phyloP scores from a whole-genome alignment of 1,139 yeast species.

The Fermentozyma sake region DNA sequence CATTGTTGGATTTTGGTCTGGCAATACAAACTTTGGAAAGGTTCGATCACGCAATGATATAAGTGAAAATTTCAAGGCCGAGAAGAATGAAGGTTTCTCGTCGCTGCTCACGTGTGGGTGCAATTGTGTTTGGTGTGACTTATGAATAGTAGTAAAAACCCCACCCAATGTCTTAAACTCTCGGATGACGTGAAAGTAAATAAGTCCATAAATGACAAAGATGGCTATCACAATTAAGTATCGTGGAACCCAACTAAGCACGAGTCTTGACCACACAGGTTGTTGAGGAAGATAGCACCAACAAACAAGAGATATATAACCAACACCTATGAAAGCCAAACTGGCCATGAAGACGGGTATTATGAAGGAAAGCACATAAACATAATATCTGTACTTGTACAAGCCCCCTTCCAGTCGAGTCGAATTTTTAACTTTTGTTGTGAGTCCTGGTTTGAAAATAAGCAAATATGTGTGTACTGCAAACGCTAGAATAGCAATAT shows the following conservation, averaged over 20 bases:
- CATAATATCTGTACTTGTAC: constrained; percentile 52
- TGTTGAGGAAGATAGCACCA: constrained; percentile 79
- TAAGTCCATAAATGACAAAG: constrained; percentile 60
- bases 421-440: constrained; percentile 41
- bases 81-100: constrained; percentile 33
- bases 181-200: constrained; percentile 67
- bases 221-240: constrained; percentile 63
- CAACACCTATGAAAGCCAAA: constrained; percentile 59
- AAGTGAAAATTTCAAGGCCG: constrained; percentile 30
- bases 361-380: constrained; percentile 56
- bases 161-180: constrained; percentile 55
- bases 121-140: constrained; percentile 4
- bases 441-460: constrained; percentile 56
- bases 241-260: constrained; percentile 79
- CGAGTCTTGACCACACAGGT: constrained; percentile 74
- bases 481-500: constrained; percentile 74
- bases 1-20: constrained; percentile 13
- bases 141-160: constrained; percentile 34
- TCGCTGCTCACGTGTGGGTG: constrained; percentile 8
- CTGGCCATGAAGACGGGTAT: constrained; percentile 70
- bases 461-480: constrained; percentile 79
- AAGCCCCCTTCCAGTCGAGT: constrained; percentile 70
- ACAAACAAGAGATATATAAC: constrained; percentile 61
- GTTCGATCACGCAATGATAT: constrained; percentile 18
- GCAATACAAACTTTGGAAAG: constrained; percentile 29